Percentiles rank a stretch among this genome's conserved stretches.
Conservation (phyloP, 495 filamentous ascomycete species). For the Penicillium argentinense region DNA sequence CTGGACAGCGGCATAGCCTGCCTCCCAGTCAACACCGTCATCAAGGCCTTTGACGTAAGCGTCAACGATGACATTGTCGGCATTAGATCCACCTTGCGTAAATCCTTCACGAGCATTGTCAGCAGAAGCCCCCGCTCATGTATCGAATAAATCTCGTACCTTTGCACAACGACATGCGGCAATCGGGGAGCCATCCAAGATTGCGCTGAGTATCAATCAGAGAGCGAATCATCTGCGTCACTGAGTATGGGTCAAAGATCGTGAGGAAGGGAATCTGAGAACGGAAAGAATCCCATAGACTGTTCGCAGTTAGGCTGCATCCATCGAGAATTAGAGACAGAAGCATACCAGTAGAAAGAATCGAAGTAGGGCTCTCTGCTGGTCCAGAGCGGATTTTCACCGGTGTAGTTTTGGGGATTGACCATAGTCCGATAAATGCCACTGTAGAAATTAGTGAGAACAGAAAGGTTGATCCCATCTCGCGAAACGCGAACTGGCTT, state of each 20-base stretch:
- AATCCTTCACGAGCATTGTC: slow-evolving; percentile 36
- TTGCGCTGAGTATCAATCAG: slow-evolving; percentile 71
- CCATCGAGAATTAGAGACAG: neutral
- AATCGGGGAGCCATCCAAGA: slow-evolving; percentile 68
- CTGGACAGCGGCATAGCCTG: slow-evolving; percentile 65
- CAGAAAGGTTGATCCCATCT: slow-evolving; percentile 52
- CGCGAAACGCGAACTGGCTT: slow-evolving; percentile 48
- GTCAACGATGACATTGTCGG: slow-evolving; percentile 74
- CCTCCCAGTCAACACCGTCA: slow-evolving; percentile 63
- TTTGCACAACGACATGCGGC: slow-evolving; percentile 68
- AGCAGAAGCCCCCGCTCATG: too few species aligned
- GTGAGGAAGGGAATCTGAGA: slow-evolving; percentile 66
- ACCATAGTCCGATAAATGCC: slow-evolving; percentile 58
- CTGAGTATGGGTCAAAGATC: slow-evolving; percentile 60
- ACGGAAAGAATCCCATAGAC: slow-evolving; percentile 63
- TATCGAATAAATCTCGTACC: too few species aligned
- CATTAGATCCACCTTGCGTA: slow-evolving; percentile 74
- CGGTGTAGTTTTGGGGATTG: slow-evolving; percentile 71
- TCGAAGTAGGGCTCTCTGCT: slow-evolving; percentile 66
- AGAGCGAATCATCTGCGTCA: slow-evolving; percentile 65
- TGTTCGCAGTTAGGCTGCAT: slow-evolving; percentile 18
- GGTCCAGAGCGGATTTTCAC: slow-evolving; percentile 70
- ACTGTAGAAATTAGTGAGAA: slow-evolving; percentile 61
- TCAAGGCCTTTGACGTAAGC: slow-evolving; percentile 70
- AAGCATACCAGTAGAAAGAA: slow-evolving; percentile 52